A percentile compares a stretch with the other conserved stretches of the same genome.
phyloP scores from a whole-genome alignment of 2,329 filamentous ascomycete genomes.

The Didymella exigua region DNA sequence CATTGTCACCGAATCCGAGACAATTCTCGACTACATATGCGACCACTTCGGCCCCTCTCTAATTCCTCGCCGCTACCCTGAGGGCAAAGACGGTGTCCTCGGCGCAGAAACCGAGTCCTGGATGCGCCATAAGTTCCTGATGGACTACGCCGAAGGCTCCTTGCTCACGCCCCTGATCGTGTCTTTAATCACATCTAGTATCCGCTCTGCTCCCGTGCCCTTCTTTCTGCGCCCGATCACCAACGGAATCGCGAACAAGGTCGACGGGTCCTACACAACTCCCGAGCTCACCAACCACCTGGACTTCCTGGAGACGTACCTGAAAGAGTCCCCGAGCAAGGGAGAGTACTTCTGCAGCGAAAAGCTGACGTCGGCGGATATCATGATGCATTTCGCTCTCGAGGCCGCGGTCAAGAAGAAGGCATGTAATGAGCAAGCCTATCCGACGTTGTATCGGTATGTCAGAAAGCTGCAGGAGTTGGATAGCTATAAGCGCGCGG shows the following conservation, averaged over 20 bases:
- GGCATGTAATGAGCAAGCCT: slow-evolving; percentile 50
- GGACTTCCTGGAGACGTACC: slow-evolving; percentile 57
- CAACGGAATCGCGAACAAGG: slow-evolving; percentile 57
- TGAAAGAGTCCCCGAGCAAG: slow-evolving; percentile 53
- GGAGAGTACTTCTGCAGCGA: slow-evolving; percentile 59
- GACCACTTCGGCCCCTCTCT: slow-evolving; percentile 66
- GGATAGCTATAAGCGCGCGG: slow-evolving; percentile 55
- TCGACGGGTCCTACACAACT: slow-evolving; percentile 54
- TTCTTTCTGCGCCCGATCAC: slow-evolving; percentile 74
- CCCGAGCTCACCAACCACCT: slow-evolving; percentile 57
- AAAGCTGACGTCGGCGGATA: slow-evolving; percentile 58
- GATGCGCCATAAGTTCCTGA: slow-evolving; percentile 60
- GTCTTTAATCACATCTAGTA: slow-evolving; percentile 62
- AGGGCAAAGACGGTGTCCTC: slow-evolving; percentile 60
- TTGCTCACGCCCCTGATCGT: slow-evolving; percentile 75
- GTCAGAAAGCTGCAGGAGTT: slow-evolving; percentile 52
- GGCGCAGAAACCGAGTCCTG: slow-evolving; percentile 66
- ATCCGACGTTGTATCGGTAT: slow-evolving; percentile 56
- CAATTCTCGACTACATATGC: slow-evolving; percentile 81
- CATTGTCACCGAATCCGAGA: slow-evolving; percentile 80
- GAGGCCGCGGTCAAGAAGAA: slow-evolving; percentile 50
- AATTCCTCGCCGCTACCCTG: slow-evolving; percentile 58
- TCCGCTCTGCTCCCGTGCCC: slow-evolving; percentile 62
- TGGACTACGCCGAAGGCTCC: slow-evolving; percentile 86
- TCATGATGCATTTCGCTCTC: slow-evolving; percentile 59